Evolutionary conservation across 345 rosid genomes (phyloP), one percentile per base, ranked within the genome.

Genomic region (Eucalyptus sp.): DNA sequence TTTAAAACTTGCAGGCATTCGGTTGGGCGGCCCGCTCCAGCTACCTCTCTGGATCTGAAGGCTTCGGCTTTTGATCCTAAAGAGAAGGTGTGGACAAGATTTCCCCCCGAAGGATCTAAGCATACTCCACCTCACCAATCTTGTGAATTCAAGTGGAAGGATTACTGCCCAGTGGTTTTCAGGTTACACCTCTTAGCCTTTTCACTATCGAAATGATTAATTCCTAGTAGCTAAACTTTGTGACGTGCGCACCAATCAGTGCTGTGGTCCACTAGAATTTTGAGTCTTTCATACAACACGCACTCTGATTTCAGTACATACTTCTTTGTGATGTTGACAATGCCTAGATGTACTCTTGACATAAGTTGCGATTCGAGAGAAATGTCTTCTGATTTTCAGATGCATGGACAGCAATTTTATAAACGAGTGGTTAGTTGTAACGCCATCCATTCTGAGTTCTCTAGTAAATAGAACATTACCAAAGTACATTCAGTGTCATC

Each of bases 131-230:
- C 98, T 10, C 98, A 96, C 93, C 94, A 89, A 79, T 95, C 97
- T 0, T 90, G 89, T 24, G 98, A 95, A 52, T 96, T 95, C 91
- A 93, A 92, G 89, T 96, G 98, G 97, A 96, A 96, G 91, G 97
- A 96, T 90, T 96, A 95, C 89, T 95, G 96, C 84, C 97, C 98
- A 62, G 90, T 95, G 91, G 97, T 96, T 50, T 96, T 96, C 92
- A 94, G 95, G 97, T 95, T 76, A 62, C 83, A 37, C 48, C 48
- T 10, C 83, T 5, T 18, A 37, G 43, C 83, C 46, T 76, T 41
- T 20, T 76, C 48, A 41, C 83, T 41, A 20, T 20, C 10, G 8
- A 76, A 41, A 76, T 41, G 13, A 76, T 76, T 37, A 41, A 76
- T 76, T 76, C 29, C 48, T 76, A 37, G 41, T 20, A 18, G 83